These are phyloP conservation scores for Clonostachys sp. DNA, from an alignment of 2,329 filamentous ascomycete genomes.

Conservation along the genomic window DNA sequence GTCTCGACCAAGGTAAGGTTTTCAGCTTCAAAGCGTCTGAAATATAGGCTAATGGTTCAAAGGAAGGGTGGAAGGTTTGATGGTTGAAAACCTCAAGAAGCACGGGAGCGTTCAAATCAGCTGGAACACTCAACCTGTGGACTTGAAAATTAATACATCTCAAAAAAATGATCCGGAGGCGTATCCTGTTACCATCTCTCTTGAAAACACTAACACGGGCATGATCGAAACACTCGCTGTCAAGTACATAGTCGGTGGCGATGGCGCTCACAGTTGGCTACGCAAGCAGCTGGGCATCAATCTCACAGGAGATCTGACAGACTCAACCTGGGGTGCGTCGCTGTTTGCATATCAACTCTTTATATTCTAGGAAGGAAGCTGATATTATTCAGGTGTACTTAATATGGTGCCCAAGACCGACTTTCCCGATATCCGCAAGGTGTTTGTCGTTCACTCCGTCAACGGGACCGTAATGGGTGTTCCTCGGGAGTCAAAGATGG, in stretches of 20 bases:
- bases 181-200: conserved; percentile 56
- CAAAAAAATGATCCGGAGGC: conserved; percentile 40
- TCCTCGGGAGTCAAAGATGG: conserved; percentile 59
- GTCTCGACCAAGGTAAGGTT: conserved; percentile 63
- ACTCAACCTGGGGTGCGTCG: conserved; percentile 40
- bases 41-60: too few relatives aligned
- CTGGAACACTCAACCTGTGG: conserved; percentile 52
- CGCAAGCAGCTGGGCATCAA: conserved; percentile 51
- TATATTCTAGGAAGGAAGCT: too few relatives aligned
- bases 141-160: conserved; percentile 47
- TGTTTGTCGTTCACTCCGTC: conserved; percentile 54
- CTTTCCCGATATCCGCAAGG: conserved; percentile 55
- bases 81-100: conserved; percentile 50
- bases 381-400: conserved; percentile 20
- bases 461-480: conserved; percentile 60
- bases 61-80: conserved; percentile 54
- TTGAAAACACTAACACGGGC: conserved; percentile 27
- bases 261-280: conserved; percentile 65
- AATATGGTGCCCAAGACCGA: conserved; percentile 37
- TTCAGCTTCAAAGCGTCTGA: too few relatives aligned
- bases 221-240: conserved; percentile 32
- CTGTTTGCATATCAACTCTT: too few relatives aligned
- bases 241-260: conserved; percentile 63
- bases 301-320: conserved; percentile 49
- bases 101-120: conserved; percentile 44